phyloP scores from a whole-genome alignment of 164 flowering plant genomes.

The Taxillus chinensis region DNA sequence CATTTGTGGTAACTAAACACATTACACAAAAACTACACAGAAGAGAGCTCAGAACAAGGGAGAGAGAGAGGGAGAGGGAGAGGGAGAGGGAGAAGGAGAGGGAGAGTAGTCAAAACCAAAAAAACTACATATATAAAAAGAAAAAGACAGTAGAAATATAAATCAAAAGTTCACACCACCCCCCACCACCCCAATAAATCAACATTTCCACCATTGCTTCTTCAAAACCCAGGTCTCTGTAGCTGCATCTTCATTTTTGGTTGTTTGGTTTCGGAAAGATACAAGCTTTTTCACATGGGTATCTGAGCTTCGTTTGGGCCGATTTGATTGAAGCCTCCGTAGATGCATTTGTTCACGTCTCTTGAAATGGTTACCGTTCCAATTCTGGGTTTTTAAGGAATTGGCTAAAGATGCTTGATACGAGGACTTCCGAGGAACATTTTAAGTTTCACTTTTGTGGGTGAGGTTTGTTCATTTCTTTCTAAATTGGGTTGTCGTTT shows the following conservation, averaged over 20 bases:
- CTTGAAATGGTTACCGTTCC: neutral
- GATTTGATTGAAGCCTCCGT: neutral
- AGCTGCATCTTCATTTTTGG: neutral
- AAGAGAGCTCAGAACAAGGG: too few relatives aligned
- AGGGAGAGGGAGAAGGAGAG: too few relatives aligned
- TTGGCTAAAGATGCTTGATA: neutral
- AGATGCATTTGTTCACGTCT: neutral
- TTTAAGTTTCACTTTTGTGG: neutral
- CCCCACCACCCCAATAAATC: neutral
- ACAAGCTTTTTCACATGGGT: neutral
- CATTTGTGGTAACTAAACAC: too few relatives aligned
- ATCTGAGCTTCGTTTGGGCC: neutral
- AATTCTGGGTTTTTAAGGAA: slow-evolving; percentile 1
- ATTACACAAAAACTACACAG: too few relatives aligned
- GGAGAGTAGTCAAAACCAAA: neutral
- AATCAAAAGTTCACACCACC: slow-evolving; percentile 3
- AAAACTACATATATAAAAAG: neutral
- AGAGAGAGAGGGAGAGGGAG: too few relatives aligned
- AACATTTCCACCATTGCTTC: too few relatives aligned
- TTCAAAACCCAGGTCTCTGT: too few relatives aligned
- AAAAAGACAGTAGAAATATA: neutral
- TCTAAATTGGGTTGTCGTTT: slow-evolving; percentile 1
- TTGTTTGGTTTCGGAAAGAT: neutral
- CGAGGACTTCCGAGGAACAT: neutral
- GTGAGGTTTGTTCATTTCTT: slow-evolving; percentile 1